These are phyloP conservation scores for Coelastrella sp. DNA, from an alignment of 139 green algal species.

Conservation along the genomic window DNA sequence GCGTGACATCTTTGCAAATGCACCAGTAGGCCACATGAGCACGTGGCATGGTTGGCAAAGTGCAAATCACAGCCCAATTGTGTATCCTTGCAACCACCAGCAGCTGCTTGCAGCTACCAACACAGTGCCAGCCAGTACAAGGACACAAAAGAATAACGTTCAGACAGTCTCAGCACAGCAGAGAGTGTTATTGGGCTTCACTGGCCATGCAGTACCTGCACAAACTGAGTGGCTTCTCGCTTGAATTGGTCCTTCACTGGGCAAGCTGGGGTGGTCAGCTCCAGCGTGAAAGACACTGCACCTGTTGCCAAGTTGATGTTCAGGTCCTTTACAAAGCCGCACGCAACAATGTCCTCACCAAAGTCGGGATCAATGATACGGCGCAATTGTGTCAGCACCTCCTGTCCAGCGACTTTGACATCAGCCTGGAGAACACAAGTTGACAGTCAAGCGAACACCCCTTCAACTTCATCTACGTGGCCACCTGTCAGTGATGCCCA, in stretches of 20 bases:
- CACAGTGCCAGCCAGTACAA: neutral
- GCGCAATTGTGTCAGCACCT: constrained; percentile 87
- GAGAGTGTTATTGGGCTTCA: too few species aligned
- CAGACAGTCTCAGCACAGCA: too few species aligned
- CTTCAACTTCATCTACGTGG: too few species aligned
- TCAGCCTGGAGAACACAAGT: neutral
- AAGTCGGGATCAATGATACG: constrained; percentile 98
- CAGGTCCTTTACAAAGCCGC: constrained; percentile 97
- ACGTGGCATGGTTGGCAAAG: neutral
- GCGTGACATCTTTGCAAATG: too few species aligned
- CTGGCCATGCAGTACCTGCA: constrained; percentile 56
- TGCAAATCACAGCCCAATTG: neutral
- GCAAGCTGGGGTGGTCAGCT: constrained; percentile 98
- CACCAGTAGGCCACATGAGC: too few species aligned
- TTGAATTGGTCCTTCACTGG: constrained; percentile 98
- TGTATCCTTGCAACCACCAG: neutral
- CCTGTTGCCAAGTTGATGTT: constrained; percentile 57
- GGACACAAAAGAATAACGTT: neutral
- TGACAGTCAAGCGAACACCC: neutral
- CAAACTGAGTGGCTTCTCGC: constrained; percentile 61
- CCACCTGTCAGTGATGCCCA: too few species aligned
- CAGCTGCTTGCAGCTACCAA: too few species aligned
- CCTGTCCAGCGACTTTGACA: neutral
- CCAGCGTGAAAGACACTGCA: constrained; percentile 84
- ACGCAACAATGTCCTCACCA: constrained; percentile 95